These are phyloP conservation scores for Durio zibethinus DNA, from an alignment of 345 rosid genomes.

Conservation along the genomic window DNA sequence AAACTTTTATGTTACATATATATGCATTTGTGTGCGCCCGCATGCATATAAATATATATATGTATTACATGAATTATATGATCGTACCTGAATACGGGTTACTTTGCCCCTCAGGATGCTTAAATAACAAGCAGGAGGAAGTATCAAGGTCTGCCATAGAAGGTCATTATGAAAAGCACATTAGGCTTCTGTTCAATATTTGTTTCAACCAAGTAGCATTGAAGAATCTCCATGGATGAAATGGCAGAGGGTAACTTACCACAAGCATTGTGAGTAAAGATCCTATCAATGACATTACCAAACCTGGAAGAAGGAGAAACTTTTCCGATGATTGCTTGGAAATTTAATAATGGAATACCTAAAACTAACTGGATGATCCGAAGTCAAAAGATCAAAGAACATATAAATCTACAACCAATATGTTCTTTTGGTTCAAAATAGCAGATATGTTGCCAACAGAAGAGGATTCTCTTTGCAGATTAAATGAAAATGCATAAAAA, in stretches of 20 bases:
- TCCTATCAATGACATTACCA: constrained; percentile 84
- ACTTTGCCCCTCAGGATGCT: constrained; percentile 64
- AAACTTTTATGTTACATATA: neutral
- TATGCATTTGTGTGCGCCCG: neutral
- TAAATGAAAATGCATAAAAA: neutral
- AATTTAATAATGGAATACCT: neutral
- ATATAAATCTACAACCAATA: neutral
- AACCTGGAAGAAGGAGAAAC: constrained; percentile 41
- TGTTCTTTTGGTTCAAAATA: neutral
- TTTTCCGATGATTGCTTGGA: neutral
- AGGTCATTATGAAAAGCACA: neutral
- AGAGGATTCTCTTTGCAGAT: neutral
- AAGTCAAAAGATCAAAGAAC: neutral
- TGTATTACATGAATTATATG: neutral
- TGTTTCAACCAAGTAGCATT: neutral
- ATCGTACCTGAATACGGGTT: constrained; percentile 53
- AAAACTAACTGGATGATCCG: neutral
- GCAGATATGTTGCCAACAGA: neutral
- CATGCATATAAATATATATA: too few species aligned
- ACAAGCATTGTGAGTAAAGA: constrained; percentile 90
- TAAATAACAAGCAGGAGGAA: constrained; percentile 87
- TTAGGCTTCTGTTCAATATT: neutral
- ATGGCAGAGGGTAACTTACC: constrained; percentile 40
- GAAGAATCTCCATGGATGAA: neutral
- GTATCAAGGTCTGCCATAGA: constrained; percentile 71